A percentile compares a stretch with the other conserved stretches of the same genome.
Evolutionary conservation across 2,329 filamentous ascomycete species (phyloP).

Genomic region (Fusarium sublunatum): DNA sequence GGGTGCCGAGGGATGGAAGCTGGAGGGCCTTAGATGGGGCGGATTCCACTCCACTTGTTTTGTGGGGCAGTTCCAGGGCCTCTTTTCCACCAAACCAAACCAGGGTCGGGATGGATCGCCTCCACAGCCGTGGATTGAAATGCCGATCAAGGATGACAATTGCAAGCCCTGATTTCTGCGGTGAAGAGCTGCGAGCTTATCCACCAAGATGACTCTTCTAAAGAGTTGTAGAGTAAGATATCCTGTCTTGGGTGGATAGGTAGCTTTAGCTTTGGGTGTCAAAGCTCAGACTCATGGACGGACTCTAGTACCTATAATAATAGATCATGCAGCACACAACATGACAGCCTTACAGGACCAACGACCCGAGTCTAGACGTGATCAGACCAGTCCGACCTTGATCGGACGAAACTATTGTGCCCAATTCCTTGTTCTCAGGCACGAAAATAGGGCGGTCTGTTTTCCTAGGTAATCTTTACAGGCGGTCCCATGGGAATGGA

Average conservation of each 20-base stretch:
- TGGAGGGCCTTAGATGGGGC: slow-evolving; percentile 2
- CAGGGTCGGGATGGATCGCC: slow-evolving; percentile 42
- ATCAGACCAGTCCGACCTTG: slow-evolving; percentile 1
- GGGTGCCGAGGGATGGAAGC: background rate
- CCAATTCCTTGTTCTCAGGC: slow-evolving; percentile 19
- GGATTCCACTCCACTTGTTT: slow-evolving; percentile 9
- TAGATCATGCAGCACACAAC: background rate
- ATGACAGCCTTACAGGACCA: slow-evolving; percentile 21
- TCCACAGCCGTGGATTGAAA: slow-evolving; percentile 38
- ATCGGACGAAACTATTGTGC: slow-evolving; percentile 11
- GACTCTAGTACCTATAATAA: too few species aligned
- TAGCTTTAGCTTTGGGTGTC: background rate
- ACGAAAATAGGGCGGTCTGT: slow-evolving; percentile 29
- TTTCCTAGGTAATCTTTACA: background rate
- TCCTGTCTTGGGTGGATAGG: too few species aligned
- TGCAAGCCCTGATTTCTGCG: slow-evolving; percentile 38
- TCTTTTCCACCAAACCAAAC: slow-evolving; percentile 6
- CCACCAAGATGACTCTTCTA: too few species aligned
- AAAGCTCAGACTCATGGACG: slow-evolving; percentile 3
- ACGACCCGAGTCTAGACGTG: too few species aligned
- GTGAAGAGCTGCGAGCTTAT: slow-evolving; percentile 13
- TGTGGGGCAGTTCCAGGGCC: slow-evolving; percentile 23
- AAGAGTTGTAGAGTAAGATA: too few species aligned
- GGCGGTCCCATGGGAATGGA: slow-evolving; percentile 35
- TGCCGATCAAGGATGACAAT: slow-evolving; percentile 39